Percentiles rank a stretch among this genome's conserved stretches.
phyloP scores from a whole-genome alignment of 2,329 filamentous ascomycete species.

The Periconia sp. region DNA sequence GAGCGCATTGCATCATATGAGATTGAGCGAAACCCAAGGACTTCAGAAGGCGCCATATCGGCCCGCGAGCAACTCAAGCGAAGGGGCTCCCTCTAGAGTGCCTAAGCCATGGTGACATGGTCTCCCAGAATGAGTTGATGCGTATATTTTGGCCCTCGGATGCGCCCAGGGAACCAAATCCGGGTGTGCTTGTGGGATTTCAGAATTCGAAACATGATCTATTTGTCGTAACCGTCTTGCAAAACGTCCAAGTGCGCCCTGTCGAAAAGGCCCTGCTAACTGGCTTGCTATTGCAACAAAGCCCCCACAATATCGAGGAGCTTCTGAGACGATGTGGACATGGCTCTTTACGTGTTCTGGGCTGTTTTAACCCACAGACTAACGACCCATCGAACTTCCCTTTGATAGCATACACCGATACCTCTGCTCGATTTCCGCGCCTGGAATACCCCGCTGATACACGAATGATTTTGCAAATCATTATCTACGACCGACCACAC shows the following conservation, averaged over 20 bases:
- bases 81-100: slow-evolving; percentile 83
- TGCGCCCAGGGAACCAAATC: slow-evolving; percentile 69
- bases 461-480: slow-evolving; percentile 77
- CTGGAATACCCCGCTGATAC: slow-evolving; percentile 69
- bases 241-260: slow-evolving; percentile 83
- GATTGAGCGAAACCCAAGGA: slow-evolving; percentile 78
- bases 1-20: slow-evolving; percentile 81
- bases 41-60: slow-evolving; percentile 78
- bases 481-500: slow-evolving; percentile 83
- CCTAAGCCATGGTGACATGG: slow-evolving; percentile 62
- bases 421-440: slow-evolving; percentile 61
- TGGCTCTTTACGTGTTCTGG: slow-evolving; percentile 80
- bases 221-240: slow-evolving; percentile 84
- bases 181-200: slow-evolving; percentile 93
- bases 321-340: slow-evolving; percentile 86
- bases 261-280: slow-evolving; percentile 87
- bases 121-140: slow-evolving; percentile 79
- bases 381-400: slow-evolving; percentile 66
- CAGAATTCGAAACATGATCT: slow-evolving; percentile 89
- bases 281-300: slow-evolving; percentile 80
- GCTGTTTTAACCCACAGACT: slow-evolving; percentile 69
- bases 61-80: slow-evolving; percentile 93
- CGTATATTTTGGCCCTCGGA: slow-evolving; percentile 98
- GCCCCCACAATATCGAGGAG: slow-evolving; percentile 74
- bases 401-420: slow-evolving; percentile 61